A percentile compares a stretch with the other conserved stretches of the same genome.
phyloP scores from a whole-genome alignment of 768 basidiomycete genomes.

The Boletus tomentosulus region DNA sequence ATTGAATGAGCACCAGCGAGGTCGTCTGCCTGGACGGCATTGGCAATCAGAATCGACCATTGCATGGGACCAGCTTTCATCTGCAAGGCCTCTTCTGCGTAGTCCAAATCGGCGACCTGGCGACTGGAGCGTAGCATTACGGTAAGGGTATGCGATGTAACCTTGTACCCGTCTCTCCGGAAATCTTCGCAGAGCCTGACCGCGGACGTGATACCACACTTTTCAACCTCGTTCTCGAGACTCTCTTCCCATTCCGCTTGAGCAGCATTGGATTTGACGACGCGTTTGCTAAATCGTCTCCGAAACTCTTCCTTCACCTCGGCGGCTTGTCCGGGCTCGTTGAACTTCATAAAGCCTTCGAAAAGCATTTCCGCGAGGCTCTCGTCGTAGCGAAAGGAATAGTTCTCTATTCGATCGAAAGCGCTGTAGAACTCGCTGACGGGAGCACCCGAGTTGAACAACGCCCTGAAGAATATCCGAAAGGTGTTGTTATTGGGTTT shows the following conservation, averaged over 20 bases:
- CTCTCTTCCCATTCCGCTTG: conserved; percentile 30
- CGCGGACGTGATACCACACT: conserved; percentile 33
- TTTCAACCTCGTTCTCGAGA: conserved; percentile 29
- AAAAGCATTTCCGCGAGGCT: conserved; percentile 39
- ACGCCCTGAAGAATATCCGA: conserved; percentile 44
- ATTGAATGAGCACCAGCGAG: conserved; percentile 41
- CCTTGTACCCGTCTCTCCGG: conserved; percentile 31
- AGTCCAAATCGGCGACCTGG: conserved; percentile 38
- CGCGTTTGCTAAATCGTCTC: conserved; percentile 28
- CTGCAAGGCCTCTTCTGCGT: conserved; percentile 39
- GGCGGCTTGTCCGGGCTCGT: conserved; percentile 33
- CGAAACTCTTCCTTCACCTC: conserved; percentile 39
- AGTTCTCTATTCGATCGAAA: conserved; percentile 44
- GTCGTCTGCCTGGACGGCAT: conserved; percentile 40
- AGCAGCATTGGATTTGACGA: conserved; percentile 23
- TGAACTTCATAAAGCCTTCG: conserved; percentile 40
- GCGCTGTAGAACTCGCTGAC: conserved; percentile 36
- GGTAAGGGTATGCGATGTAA: conserved; percentile 31
- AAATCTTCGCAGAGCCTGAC: conserved; percentile 34
- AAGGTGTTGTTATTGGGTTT: conserved; percentile 46
- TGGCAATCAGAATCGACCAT: conserved; percentile 55
- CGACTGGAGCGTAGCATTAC: conserved; percentile 43
- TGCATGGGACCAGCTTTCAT: conserved; percentile 40
- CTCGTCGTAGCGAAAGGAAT: conserved; percentile 42
- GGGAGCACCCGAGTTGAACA: conserved; percentile 32